phyloP scores from a whole-genome alignment of 306 rosid genomes.

The Amphicarpaea edgeworthii region DNA sequence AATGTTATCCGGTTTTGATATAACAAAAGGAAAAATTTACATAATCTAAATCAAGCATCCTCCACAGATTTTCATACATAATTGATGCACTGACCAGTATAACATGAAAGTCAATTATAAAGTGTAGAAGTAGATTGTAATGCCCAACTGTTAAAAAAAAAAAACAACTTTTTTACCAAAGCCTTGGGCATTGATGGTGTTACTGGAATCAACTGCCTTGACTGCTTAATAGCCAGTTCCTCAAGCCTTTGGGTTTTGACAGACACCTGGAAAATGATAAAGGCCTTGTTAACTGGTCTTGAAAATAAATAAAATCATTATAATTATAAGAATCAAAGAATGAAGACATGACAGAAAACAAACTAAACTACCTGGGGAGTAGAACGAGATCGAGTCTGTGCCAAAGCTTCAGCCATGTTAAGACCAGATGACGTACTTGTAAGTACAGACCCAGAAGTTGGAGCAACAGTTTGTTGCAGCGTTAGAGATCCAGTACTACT shows the following conservation, averaged over 20 bases:
- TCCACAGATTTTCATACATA: background rate
- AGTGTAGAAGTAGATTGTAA: background rate
- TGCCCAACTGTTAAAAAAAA: slow-evolving; percentile 10
- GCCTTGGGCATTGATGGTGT: slow-evolving; percentile 92
- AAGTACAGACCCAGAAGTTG: slow-evolving; percentile 58
- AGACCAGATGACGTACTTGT: slow-evolving; percentile 73
- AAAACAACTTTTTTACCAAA: slow-evolving; percentile 61
- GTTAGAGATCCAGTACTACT: slow-evolving; percentile 65
- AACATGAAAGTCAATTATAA: slow-evolving; percentile 2
- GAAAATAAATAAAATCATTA: slow-evolving; percentile 19
- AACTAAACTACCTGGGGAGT: slow-evolving; percentile 76
- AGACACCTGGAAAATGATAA: slow-evolving; percentile 58
- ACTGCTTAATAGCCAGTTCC: slow-evolving; percentile 94
- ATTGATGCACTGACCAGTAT: background rate
- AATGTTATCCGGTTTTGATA: slow-evolving; percentile 5
- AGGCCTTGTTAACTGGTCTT: slow-evolving; percentile 36
- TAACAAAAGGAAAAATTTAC: slow-evolving; percentile 3
- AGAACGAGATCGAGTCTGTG: slow-evolving; percentile 76
- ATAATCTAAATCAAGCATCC: slow-evolving; percentile 11
- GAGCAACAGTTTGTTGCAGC: slow-evolving; percentile 63
- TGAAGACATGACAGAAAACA: background rate
- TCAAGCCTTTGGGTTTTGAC: slow-evolving; percentile 96
- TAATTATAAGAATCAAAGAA: slow-evolving; percentile 15
- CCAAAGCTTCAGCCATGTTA: slow-evolving; percentile 98
- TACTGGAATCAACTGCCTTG: slow-evolving; percentile 95